Percentiles rank a stretch among this genome's conserved stretches.
phyloP scores from a whole-genome alignment of 345 rosid species.

The Ricinus communis region DNA sequence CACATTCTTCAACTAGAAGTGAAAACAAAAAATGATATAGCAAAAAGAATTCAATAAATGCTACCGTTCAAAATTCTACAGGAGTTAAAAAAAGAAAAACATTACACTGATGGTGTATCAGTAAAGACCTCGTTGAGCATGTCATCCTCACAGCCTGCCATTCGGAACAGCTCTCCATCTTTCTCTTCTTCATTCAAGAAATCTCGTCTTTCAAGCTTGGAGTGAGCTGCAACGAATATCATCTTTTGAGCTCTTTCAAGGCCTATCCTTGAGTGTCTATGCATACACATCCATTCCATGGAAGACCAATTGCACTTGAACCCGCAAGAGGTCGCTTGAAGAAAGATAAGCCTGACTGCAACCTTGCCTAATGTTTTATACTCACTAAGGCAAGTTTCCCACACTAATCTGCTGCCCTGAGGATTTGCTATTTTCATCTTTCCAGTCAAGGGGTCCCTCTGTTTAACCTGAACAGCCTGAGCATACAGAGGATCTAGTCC shows the following conservation, averaged over 20 bases:
- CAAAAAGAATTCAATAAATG: slow-evolving; percentile 37
- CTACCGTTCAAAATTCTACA: too few relatives aligned
- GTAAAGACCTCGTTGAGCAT: slow-evolving; percentile 45
- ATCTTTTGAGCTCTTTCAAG: slow-evolving; percentile 56
- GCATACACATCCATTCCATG: slow-evolving; percentile 42
- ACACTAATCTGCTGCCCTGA: slow-evolving; percentile 59
- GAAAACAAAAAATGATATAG: slow-evolving; percentile 23
- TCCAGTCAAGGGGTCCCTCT: slow-evolving; percentile 50
- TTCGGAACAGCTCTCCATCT: slow-evolving; percentile 44
- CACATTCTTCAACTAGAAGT: slow-evolving; percentile 29
- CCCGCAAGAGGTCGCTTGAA: slow-evolving; percentile 53
- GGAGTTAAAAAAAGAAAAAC: slow-evolving; percentile 38
- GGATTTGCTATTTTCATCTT: slow-evolving; percentile 62
- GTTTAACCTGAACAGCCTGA: slow-evolving; percentile 61
- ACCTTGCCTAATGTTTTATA: slow-evolving; percentile 53
- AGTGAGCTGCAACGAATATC: slow-evolving; percentile 57
- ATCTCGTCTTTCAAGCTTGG: slow-evolving; percentile 50
- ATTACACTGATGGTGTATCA: slow-evolving; percentile 47
- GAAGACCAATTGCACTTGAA: slow-evolving; percentile 50
- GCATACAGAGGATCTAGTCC: slow-evolving; percentile 61
- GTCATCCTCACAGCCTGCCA: slow-evolving; percentile 42
- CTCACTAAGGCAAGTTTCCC: slow-evolving; percentile 61
- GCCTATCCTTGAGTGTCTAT: slow-evolving; percentile 37
- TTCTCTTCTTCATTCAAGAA: slow-evolving; percentile 49
- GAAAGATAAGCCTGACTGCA: slow-evolving; percentile 55